Conservation (phyloP, 2,329 filamentous ascomycete species). For the Drechslerella coelobrocha region DNA sequence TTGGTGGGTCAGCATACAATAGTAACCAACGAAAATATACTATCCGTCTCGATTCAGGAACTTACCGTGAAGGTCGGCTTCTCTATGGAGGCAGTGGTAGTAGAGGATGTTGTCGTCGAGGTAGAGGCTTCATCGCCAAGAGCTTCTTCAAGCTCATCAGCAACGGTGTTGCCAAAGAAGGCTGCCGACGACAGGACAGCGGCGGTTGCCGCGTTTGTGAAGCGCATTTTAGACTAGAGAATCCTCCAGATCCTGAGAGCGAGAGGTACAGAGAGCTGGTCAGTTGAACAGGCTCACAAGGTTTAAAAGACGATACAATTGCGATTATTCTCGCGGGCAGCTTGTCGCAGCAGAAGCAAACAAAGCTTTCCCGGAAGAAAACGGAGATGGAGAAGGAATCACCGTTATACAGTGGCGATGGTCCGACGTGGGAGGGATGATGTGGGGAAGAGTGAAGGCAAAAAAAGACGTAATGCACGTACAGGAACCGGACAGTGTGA, state of each 20-base stretch:
- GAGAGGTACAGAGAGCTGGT: constrained; percentile 21
- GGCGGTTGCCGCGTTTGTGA: constrained; percentile 75
- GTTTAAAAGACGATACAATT: neutral
- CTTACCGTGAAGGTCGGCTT: constrained; percentile 88
- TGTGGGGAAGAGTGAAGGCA: too few relatives aligned
- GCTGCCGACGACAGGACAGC: constrained; percentile 75
- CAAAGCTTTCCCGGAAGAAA: too few relatives aligned
- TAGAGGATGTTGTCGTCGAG: constrained; percentile 58
- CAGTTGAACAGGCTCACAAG: constrained; percentile 3
- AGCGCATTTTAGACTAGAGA: constrained; percentile 72
- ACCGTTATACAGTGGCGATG: too few relatives aligned
- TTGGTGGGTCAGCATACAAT: constrained; percentile 13
- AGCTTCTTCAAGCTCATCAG: constrained; percentile 70
- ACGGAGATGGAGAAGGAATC: too few relatives aligned
- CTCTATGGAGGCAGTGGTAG: constrained; percentile 67
- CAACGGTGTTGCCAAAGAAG: constrained; percentile 69
- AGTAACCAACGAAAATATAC: constrained; percentile 5
- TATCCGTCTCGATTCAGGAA: constrained; percentile 19
- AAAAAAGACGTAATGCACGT: neutral
- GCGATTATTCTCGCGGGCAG: too few relatives aligned
- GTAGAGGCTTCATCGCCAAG: constrained; percentile 59
- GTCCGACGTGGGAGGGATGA: too few relatives aligned
- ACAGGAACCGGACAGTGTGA: constrained; percentile 36
- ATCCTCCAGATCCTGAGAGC: constrained; percentile 51
- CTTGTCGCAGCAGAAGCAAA: too few relatives aligned